Evolutionary conservation across 768 basidiomycete species (phyloP).

Genomic region (Tephrocybe rancida): DNA sequence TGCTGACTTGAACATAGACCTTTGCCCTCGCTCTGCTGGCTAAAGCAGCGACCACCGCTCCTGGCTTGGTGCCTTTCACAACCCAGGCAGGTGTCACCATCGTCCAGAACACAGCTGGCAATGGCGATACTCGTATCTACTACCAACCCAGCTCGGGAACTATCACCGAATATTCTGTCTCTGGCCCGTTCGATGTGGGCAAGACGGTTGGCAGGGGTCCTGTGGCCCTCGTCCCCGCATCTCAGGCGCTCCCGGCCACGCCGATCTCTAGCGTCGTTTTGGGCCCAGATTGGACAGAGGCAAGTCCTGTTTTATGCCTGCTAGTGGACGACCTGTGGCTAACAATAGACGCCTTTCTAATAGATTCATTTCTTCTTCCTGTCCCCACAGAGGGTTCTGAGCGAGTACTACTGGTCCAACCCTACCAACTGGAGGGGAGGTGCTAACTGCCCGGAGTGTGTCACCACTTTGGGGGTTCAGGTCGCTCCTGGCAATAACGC

Average conservation of each 20-base stretch:
- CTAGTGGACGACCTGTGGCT: background rate
- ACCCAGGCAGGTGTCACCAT: background rate
- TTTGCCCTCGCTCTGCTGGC: background rate
- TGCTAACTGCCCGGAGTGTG: background rate
- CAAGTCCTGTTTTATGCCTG: too few species aligned
- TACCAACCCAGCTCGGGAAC: background rate
- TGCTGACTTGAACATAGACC: background rate
- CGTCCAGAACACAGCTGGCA: background rate
- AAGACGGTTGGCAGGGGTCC: background rate
- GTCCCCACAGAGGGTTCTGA: background rate
- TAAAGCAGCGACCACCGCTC: background rate
- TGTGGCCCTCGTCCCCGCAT: background rate
- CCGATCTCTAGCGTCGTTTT: slow-evolving; percentile 2
- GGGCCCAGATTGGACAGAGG: background rate
- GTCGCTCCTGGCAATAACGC: background rate
- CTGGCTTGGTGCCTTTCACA: background rate
- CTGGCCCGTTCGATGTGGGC: background rate
- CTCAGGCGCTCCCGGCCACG: background rate
- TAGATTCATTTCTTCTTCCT: slow-evolving; percentile 7
- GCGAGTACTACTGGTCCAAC: background rate
- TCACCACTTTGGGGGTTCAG: background rate
- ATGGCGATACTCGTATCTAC: slow-evolving; percentile 5
- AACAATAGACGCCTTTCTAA: background rate
- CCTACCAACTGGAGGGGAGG: background rate
- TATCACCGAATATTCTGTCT: background rate